Percentiles rank a stretch among this genome's conserved stretches.
These are phyloP conservation scores for Calycina marina DNA, from an alignment of 2,329 filamentous ascomycete genomes.

Conservation along the genomic window DNA sequence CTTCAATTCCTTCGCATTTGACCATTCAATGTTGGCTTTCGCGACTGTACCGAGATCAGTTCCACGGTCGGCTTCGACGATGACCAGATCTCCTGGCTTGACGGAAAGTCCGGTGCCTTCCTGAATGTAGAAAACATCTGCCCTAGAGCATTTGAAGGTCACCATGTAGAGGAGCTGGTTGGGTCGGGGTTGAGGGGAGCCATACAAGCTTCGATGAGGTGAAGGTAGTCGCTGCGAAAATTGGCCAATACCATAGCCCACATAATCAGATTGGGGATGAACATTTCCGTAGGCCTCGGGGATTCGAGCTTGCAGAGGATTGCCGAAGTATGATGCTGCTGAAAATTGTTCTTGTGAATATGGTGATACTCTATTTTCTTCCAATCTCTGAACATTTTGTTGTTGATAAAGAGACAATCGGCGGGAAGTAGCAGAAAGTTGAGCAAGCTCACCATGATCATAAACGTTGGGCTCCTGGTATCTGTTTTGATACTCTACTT, in stretches of 20 bases:
- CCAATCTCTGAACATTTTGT: constrained; percentile 7
- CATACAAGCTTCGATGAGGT: constrained; percentile 47
- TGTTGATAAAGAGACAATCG: not conserved
- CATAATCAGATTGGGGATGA: no score
- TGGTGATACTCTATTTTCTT: constrained; percentile 6
- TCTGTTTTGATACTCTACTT: constrained; percentile 17
- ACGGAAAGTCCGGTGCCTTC: constrained; percentile 87
- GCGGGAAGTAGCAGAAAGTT: not conserved
- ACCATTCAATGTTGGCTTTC: constrained; percentile 75
- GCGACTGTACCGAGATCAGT: constrained; percentile 91
- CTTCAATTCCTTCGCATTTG: constrained; percentile 76
- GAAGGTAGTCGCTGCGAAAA: constrained; percentile 45
- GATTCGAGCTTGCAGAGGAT: no score
- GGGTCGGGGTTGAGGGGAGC: constrained; percentile 43
- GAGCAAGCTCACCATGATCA: no score
- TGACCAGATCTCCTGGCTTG: constrained; percentile 84
- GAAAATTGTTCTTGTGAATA: constrained; percentile 12
- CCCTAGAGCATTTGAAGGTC: constrained; percentile 88
- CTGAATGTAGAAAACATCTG: constrained; percentile 94
- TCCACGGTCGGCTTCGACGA: constrained; percentile 92
- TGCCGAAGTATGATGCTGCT: constrained; percentile 23
- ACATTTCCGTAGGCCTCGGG: no score
- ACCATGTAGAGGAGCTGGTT: constrained; percentile 75
- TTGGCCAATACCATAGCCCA: no score
- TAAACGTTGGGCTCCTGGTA: no score